These are phyloP conservation scores for Trichoderma semiorbis DNA, from an alignment of 2,329 filamentous ascomycete genomes.

Conservation along the genomic window DNA sequence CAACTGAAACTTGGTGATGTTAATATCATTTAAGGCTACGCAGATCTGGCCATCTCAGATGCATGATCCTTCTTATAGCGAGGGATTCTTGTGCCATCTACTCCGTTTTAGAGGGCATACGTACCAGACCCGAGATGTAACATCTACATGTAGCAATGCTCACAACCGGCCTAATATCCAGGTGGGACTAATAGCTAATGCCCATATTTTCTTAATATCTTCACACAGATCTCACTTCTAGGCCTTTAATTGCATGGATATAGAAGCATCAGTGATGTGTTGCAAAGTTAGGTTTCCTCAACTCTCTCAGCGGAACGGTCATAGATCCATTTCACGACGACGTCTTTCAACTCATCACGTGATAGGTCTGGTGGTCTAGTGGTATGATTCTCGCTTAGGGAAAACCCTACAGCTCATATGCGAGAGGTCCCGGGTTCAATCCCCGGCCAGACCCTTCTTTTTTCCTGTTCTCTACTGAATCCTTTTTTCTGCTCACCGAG, in stretches of 20 bases:
- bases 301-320: background rate
- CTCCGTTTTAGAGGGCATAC: background rate
- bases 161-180: background rate
- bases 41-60: background rate
- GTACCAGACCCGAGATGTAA: background rate
- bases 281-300: background rate
- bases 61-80: background rate
- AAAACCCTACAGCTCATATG: slow-evolving; percentile 37
- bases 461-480: slow-evolving; percentile 19
- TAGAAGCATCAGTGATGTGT: background rate
- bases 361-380: slow-evolving; percentile 35
- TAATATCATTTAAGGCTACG: background rate
- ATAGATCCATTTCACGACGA: rapidly evolving
- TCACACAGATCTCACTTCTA: background rate
- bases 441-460: slow-evolving; percentile 42
- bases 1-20: background rate
- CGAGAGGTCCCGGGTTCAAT: slow-evolving; percentile 48
- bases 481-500: background rate
- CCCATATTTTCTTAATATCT: background rate
- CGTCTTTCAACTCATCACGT: background rate
- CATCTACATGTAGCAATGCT: background rate
- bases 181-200: background rate
- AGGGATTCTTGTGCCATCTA: background rate
- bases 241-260: background rate
- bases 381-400: slow-evolving; percentile 72